phyloP scores from a whole-genome alignment of 352 stramenopile genomes.

The Pythium chondricola region DNA sequence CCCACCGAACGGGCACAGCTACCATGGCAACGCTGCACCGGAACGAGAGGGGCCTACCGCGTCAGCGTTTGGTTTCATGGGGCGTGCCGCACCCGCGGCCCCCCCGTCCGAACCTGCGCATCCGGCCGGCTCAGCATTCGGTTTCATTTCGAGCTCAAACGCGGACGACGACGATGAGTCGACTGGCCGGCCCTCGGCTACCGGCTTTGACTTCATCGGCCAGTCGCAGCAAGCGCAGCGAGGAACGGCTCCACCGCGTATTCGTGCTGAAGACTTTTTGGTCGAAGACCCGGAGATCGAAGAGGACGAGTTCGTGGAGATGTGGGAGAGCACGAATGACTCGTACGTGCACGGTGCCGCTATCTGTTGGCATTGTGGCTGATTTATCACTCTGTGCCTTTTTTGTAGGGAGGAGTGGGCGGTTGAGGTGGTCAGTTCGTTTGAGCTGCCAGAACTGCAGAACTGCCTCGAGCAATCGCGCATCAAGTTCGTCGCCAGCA shows the following conservation, averaged over 20 bases:
- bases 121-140: conserved; percentile 53
- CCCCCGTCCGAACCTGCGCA: neutral
- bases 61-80: conserved; percentile 52
- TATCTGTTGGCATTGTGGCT: neutral
- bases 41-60: conserved; percentile 1
- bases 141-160: conserved; percentile 57
- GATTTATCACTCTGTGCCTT: conserved; percentile 4
- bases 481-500: conserved; percentile 60
- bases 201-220: conserved; percentile 35
- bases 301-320: conserved; percentile 52
- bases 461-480: conserved; percentile 53
- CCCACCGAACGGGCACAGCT: conserved; percentile 19
- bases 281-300: conserved; percentile 37
- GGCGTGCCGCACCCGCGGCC: neutral
- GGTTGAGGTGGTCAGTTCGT: conserved; percentile 43
- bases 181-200: conserved; percentile 33
- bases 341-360: conserved; percentile 32
- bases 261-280: conserved; percentile 58
- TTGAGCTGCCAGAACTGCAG: conserved; percentile 54
- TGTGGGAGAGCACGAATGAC: conserved; percentile 78
- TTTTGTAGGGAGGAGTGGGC: conserved; percentile 65
- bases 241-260: conserved; percentile 20
- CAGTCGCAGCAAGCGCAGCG: conserved; percentile 10
- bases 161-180: conserved; percentile 37
- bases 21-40: conserved; percentile 8